A percentile compares a stretch with the other conserved stretches of the same genome.
Evolutionary conservation across 352 stramenopile species (phyloP).

Genomic region (Phytophthora cactorum): DNA sequence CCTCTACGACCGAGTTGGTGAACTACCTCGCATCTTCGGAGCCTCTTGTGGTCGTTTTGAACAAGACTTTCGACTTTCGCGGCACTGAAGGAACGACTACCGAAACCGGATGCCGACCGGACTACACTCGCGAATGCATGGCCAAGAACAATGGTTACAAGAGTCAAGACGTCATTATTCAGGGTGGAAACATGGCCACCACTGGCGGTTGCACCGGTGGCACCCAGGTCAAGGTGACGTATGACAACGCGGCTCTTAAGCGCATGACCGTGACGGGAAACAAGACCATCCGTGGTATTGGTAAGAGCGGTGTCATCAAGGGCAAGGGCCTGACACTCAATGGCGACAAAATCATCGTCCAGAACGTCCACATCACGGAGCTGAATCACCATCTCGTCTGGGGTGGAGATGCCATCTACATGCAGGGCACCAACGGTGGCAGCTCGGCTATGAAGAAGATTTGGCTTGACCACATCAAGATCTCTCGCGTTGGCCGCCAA

Average conservation of each 20-base stretch:
- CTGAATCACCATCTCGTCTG: conserved; percentile 50
- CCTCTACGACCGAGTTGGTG: conserved; percentile 14
- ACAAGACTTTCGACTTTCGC: conserved; percentile 38
- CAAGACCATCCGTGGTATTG: conserved; percentile 39
- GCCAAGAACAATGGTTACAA: conserved; percentile 49
- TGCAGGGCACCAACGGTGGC: conserved; percentile 29
- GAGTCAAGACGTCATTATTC: conserved; percentile 47
- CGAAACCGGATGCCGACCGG: conserved; percentile 25
- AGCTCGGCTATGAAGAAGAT: conserved; percentile 30
- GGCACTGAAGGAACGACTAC: conserved; percentile 30
- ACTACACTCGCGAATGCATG: conserved; percentile 29
- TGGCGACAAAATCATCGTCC: conserved; percentile 42
- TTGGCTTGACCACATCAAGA: conserved; percentile 49
- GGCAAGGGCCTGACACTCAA: conserved; percentile 34
- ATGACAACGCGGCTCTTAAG: conserved; percentile 27
- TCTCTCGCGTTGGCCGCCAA: conserved; percentile 38
- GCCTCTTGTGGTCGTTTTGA: conserved; percentile 40
- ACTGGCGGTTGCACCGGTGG: conserved; percentile 29
- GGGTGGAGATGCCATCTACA: conserved; percentile 45
- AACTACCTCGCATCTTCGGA: conserved; percentile 19
- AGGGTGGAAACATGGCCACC: conserved; percentile 30
- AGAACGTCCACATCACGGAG: conserved; percentile 50
- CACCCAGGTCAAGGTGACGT: conserved; percentile 25
- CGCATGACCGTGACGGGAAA: conserved; percentile 23
- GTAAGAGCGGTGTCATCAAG: conserved; percentile 36